Evolutionary conservation across 2,329 filamentous ascomycete species (phyloP).

Genomic region (Leptoxyphium fumago): DNA sequence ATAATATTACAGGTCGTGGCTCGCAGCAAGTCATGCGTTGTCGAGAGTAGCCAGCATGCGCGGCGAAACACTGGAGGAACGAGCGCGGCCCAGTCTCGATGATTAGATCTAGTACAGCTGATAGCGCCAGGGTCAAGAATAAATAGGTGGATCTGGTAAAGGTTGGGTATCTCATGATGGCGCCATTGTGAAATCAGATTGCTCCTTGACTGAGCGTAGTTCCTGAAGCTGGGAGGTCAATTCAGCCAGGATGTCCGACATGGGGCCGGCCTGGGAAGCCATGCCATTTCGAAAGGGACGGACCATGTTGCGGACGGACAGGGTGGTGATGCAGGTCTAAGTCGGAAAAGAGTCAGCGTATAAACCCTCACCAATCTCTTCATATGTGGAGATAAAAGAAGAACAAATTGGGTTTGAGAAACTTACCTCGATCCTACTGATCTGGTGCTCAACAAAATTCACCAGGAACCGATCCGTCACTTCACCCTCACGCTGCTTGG

Average conservation of each 20-base stretch:
- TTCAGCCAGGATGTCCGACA: constrained; percentile 52
- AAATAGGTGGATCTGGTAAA: background rate
- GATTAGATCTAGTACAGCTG: too few species aligned
- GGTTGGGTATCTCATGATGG: constrained; percentile 1
- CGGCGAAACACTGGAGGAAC: too few species aligned
- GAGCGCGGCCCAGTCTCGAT: too few species aligned
- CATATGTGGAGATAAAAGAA: background rate
- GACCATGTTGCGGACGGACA: constrained; percentile 66
- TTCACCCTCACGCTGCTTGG: constrained; percentile 61
- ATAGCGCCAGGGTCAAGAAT: too few species aligned
- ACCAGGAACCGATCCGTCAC: constrained; percentile 78
- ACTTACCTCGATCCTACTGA: constrained; percentile 85
- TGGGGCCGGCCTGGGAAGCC: constrained; percentile 61
- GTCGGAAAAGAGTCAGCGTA: constrained; percentile 9
- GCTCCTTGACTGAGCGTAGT: constrained; percentile 32
- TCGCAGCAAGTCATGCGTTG: too few species aligned
- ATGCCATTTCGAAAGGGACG: constrained; percentile 54
- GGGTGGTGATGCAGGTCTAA: constrained; percentile 67
- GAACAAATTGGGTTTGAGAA: background rate
- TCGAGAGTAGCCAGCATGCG: too few species aligned
- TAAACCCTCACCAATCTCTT: background rate
- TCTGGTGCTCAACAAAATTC: constrained; percentile 86
- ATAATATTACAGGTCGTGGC: too few species aligned
- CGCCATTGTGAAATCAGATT: constrained; percentile 4
- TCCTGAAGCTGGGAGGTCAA: constrained; percentile 49